phyloP scores from a whole-genome alignment of 148 eudicot species.

The Cornus controversa region DNA sequence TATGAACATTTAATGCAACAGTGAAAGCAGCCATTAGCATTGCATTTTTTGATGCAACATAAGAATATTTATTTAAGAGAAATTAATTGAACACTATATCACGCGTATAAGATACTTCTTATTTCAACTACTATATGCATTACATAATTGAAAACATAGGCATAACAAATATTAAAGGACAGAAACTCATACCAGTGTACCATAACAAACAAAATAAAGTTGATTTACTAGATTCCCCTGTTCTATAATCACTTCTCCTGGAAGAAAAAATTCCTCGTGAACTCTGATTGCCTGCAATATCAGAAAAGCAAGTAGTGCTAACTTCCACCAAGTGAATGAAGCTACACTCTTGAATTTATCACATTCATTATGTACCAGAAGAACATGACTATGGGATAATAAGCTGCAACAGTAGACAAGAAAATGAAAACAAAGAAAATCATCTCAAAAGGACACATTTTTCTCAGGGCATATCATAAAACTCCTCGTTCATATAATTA shows the following conservation, averaged over 20 bases:
- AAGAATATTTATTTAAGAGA: too few species aligned
- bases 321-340: background rate
- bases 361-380: background rate
- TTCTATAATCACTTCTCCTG: slow-evolving; percentile 25
- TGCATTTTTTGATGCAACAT: too few species aligned
- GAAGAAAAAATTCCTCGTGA: slow-evolving; percentile 26
- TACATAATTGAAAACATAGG: background rate
- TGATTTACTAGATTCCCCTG: slow-evolving; percentile 21
- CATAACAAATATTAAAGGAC: background rate
- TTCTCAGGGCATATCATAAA: background rate
- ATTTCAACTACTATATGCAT: background rate
- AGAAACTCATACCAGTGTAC: slow-evolving; percentile 24
- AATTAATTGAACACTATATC: background rate
- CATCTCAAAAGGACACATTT: background rate
- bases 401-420: background rate
- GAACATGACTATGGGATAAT: background rate
- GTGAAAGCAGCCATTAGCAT: too few species aligned
- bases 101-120: background rate
- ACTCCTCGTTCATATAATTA: background rate
- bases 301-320: background rate
- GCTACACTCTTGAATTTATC: background rate
- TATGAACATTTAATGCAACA: too few species aligned
- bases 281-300: slow-evolving; percentile 20
- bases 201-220: slow-evolving; percentile 24
- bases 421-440: background rate